Base-by-base conservation (phyloP, 805 yeast genomes). In the Candida chilensis region DNA sequence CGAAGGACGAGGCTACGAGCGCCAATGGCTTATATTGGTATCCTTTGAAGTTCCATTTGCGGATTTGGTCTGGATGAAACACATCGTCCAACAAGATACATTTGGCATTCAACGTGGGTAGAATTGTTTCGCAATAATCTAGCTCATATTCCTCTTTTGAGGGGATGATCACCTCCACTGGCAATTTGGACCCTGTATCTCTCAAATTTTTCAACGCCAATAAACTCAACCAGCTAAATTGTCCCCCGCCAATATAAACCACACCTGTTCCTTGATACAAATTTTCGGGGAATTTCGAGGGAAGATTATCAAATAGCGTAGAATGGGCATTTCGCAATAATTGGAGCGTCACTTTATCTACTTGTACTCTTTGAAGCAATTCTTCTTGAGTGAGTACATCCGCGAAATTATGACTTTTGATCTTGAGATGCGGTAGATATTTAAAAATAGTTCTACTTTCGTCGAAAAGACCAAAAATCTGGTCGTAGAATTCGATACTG, bases 131-230 rank as follows among this genome's bases (percentile, higher is more conserved):
- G 54, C 95, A 86, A 31, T 77, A 64, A 34, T 78, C 81, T 21
- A 73, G 65, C 44, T 84, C 92, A 44, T 74, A 82, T 44, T 82
- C 92, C 19, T 68, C 68, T 14, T 65, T 59, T 22, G 72, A 67
- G 6, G 94, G 94, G 39, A 87, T 73, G 39, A 84, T 67, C 7
- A 87, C 81, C 59, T 87, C 96, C 14, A 87, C 74, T 0, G 96
- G 95, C 21, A 80, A 52, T 10, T 63, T 64, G 3, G 82, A 74
- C 3, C 90, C 86, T 5, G 68, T 58, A 24, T 74, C 71, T 44
- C 95, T 60, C 30, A 86, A 52, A 37, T 78, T 66, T 42, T 70
- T 70, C 32, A 85, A 67, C 7, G 84, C 73, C 16, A 81, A 57
- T 24, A 81, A 54, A 4, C 85, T 73, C 42, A 79, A 63, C 68